Conservation (phyloP, 2,329 filamentous ascomycete species). For the Pseudomassariella vexata region DNA sequence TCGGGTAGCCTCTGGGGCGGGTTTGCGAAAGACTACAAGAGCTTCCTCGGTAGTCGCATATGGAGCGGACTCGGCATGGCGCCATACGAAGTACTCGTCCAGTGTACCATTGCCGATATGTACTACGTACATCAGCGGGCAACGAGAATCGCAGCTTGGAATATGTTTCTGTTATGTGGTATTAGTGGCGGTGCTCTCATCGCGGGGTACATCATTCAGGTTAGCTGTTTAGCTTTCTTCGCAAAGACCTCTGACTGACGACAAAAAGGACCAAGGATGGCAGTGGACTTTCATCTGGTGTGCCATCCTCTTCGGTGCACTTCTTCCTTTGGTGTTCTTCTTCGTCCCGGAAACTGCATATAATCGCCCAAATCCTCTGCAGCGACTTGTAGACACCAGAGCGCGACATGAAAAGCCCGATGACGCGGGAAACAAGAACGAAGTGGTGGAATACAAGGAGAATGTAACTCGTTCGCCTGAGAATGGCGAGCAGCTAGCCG, state of each 20-base stretch:
- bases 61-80: conserved; percentile 43
- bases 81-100: conserved; percentile 45
- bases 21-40: conserved; percentile 33
- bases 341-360: conserved; percentile 47
- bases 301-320: conserved; percentile 36
- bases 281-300: conserved; percentile 42
- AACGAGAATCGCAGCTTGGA: conserved; percentile 34
- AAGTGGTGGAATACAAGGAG: conserved; percentile 11
- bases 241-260: not conserved
- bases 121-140: conserved; percentile 42
- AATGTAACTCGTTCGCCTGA: conserved; percentile 6
- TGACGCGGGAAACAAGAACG: conserved; percentile 15
- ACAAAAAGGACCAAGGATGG: conserved; percentile 33
- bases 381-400: conserved; percentile 8
- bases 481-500: too few species aligned
- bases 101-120: conserved; percentile 42
- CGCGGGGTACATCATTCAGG: conserved; percentile 33
- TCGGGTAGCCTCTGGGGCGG: conserved; percentile 42
- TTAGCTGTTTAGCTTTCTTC: conserved; percentile 4
- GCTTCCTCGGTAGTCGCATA: conserved; percentile 39
- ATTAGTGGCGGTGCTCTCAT: conserved; percentile 35
- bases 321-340: conserved; percentile 36
- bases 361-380: conserved; percentile 23
- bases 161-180: conserved; percentile 32
- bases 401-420: conserved; percentile 12